Conservation (phyloP, 306 rosid species). For the Castanea sativa region DNA sequence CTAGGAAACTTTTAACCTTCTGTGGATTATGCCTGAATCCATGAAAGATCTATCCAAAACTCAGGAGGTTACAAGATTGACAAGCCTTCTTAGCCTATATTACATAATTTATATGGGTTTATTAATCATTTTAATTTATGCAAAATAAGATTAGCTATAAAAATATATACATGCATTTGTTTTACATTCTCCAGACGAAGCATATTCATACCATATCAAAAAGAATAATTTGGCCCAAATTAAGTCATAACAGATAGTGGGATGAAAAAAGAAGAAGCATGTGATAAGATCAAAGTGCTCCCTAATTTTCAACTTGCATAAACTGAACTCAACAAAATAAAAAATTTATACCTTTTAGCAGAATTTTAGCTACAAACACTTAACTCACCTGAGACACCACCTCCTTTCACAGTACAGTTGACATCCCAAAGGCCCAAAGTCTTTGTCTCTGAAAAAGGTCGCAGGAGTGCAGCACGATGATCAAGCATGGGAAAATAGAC, state of each 20-base stretch:
- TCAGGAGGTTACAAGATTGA: neutral
- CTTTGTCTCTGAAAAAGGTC: constrained; percentile 92
- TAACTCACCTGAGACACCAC: constrained; percentile 74
- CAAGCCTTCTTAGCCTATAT: neutral
- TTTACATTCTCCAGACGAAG: neutral
- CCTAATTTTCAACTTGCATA: neutral
- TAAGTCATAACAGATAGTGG: neutral
- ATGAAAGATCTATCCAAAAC: neutral
- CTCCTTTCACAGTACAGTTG: constrained; percentile 84
- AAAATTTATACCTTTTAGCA: neutral
- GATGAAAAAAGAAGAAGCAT: neutral
- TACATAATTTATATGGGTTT: neutral
- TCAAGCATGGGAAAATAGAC: constrained; percentile 95
- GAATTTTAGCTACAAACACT: constrained; percentile 1
- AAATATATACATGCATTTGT: neutral
- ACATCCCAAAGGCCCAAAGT: constrained; percentile 95
- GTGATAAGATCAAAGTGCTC: neutral
- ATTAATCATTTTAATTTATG: neutral
- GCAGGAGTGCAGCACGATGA: constrained; percentile 89
- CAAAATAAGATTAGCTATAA: neutral
- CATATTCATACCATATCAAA: neutral
- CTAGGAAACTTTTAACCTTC: neutral
- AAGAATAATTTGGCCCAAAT: constrained; percentile 6
- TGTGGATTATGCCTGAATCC: neutral
- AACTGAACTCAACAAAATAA: neutral